Evolutionary conservation across 75 land plant genomes (phyloP), one percentile per base, ranked within the genome.

Genomic region (Sequoia sempervirens): DNA sequence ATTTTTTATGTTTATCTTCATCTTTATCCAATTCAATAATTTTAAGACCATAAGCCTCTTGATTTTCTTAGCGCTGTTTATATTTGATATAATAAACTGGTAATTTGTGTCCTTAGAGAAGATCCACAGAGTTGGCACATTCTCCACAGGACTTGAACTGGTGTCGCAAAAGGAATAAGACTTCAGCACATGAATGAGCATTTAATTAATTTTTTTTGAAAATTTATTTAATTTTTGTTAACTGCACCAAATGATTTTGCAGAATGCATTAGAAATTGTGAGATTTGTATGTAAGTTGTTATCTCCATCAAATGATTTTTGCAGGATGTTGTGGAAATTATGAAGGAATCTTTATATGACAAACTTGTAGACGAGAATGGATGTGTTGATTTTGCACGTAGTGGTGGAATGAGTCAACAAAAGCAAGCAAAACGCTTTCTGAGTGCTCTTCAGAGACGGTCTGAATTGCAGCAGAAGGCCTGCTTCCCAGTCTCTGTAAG

Each of bases 351-450:
- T 2, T 83, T 96, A 83, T 93, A 92, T 90, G 97, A 95, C 74
- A 95, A 96, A 86, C 89, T 95, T 80, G 91, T 95, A 46, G 98
- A 96, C 85, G 98, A 96, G 86, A 92, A 96, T 85, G 98, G 98
- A 23, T 70, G 85, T 83, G 90, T 96, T 64, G 97, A 96, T 54
- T 91, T 92, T 87, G 98, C 90, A 40, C 91, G 98, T 38, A 95
- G 97, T 91, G 97, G 98, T 43, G 98, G 98, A 30, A 96, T 96
- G 98, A 96, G 98, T 81, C 95, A 92, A 79, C 95, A 96, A 84
- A 96, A 93, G 81, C 94, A 96, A 84, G 93, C 93, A 15, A 96
- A 95, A 84, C 87, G 98, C 38, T 96, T 93, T 83, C 74, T 96
- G 56, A 89, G 88, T 86, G 92, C 90, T 82, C 92, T 96, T 20